These are phyloP conservation scores for Chenopodium quinoa DNA, from an alignment of 148 eudicot species.

Conservation along the genomic window DNA sequence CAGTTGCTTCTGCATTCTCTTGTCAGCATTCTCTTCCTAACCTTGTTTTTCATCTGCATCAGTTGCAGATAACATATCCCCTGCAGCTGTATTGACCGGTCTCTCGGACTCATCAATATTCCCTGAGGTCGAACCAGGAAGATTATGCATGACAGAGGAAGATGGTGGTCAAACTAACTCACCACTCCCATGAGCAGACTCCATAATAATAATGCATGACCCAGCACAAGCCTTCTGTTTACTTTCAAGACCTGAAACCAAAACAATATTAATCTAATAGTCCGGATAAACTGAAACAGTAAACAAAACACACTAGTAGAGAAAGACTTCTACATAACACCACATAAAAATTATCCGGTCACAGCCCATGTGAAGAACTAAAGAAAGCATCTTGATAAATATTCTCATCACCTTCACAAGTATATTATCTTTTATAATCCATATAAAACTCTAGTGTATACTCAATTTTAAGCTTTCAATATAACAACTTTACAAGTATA, in stretches of 20 bases:
- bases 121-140: no score
- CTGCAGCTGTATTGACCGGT: no score
- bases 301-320: not conserved
- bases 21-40: no score
- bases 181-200: slow-evolving; percentile 98
- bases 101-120: no score
- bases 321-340: not conserved
- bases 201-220: slow-evolving; percentile 99
- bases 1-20: no score
- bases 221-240: slow-evolving; percentile 93
- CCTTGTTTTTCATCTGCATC: no score
- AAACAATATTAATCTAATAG: slow-evolving; percentile 10
- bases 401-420: not conserved
- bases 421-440: not conserved
- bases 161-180: slow-evolving; percentile 10
- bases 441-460: no score
- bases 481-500: no score
- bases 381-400: not conserved
- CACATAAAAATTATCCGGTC: not conserved
- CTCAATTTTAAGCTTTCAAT: no score
- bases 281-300: not conserved
- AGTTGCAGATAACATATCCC: no score
- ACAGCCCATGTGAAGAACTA: not conserved
- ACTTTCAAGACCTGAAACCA: slow-evolving; percentile 59
- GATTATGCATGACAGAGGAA: no score